phyloP scores from a whole-genome alignment of 2,329 filamentous ascomycete genomes.

The Elsinoe perseae region DNA sequence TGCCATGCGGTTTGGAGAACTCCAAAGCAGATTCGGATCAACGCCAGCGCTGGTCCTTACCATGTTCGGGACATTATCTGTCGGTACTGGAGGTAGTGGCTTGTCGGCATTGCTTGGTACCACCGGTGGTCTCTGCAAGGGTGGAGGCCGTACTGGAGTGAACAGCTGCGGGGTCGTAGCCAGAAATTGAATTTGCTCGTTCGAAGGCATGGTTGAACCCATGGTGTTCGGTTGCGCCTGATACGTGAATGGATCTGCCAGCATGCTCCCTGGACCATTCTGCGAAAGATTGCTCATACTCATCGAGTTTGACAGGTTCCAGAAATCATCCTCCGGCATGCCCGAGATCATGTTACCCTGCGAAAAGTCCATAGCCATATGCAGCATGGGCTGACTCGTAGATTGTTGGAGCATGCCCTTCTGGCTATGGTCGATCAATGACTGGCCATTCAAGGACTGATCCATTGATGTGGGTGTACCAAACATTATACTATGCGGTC shows the following conservation, averaged over 20 bases:
- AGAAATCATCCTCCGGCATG: slow-evolving; percentile 6
- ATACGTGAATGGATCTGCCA: slow-evolving; percentile 15
- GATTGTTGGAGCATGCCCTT: slow-evolving; percentile 5
- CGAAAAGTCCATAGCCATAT: slow-evolving; percentile 14
- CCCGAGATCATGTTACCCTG: not conserved
- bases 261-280: not conserved
- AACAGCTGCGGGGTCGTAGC: slow-evolving; percentile 13
- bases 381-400: slow-evolving; percentile 1
- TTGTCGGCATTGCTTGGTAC: slow-evolving; percentile 15
- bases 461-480: slow-evolving; percentile 12
- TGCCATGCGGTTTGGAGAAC: slow-evolving; percentile 24
- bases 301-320: slow-evolving; percentile 10
- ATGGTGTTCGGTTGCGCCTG: slow-evolving; percentile 1
- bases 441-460: slow-evolving; percentile 11
- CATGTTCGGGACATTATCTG: slow-evolving; percentile 19
- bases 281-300: slow-evolving; percentile 11
- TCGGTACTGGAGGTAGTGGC: slow-evolving; percentile 11
- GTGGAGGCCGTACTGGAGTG: slow-evolving; percentile 2
- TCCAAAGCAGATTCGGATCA: slow-evolving; percentile 40
- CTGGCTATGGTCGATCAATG: slow-evolving; percentile 16
- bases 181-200: slow-evolving; percentile 11
- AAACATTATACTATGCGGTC: slow-evolving; percentile 25
- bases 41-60: slow-evolving; percentile 33
- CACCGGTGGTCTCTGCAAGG: slow-evolving; percentile 9
- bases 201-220: not conserved